Conservation (phyloP, 495 filamentous ascomycete species). For the Darksidea phi region DNA sequence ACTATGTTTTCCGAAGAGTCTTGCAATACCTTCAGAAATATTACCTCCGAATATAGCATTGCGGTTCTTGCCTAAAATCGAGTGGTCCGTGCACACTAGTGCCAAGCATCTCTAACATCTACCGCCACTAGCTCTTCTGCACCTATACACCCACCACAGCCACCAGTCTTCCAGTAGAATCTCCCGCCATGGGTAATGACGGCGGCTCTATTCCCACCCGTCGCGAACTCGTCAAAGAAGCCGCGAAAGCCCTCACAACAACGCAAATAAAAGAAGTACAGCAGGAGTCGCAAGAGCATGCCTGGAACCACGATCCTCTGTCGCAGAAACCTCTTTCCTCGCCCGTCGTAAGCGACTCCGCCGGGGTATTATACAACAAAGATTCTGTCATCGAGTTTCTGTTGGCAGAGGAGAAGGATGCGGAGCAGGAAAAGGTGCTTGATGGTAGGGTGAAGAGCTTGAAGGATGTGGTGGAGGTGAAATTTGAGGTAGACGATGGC, state of each 20-base stretch:
- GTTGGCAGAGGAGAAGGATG: conserved; percentile 54
- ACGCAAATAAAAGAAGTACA: conserved; percentile 86
- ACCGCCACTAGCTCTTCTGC: too few species aligned
- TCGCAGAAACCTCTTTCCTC: conserved; percentile 69
- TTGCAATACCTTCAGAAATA: too few species aligned
- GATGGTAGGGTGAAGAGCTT: conserved; percentile 73
- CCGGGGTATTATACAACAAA: conserved; percentile 91
- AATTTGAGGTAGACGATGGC: conserved; percentile 61
- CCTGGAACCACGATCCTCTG: conserved; percentile 83
- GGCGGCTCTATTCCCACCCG: conserved; percentile 92
- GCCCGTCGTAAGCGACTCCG: conserved; percentile 80
- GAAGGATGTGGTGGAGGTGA: conserved; percentile 85
- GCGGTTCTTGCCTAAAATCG: too few species aligned
- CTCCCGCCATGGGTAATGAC: conserved; percentile 47
- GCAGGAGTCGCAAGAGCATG: conserved; percentile 76
- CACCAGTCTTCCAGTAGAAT: not conserved
- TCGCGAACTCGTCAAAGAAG: conserved; percentile 89
- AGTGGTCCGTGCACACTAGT: too few species aligned
- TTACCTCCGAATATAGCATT: too few species aligned
- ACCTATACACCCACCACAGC: too few species aligned
- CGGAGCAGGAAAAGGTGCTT: conserved; percentile 65
- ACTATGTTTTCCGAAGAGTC: too few species aligned
- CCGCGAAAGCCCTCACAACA: conserved; percentile 75
- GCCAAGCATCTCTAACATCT: too few species aligned
- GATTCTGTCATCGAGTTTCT: conserved; percentile 83